Percentiles rank a stretch among this genome's conserved stretches.
Conservation (phyloP, 768 basidiomycete genomes). For the Boletus fagicola region DNA sequence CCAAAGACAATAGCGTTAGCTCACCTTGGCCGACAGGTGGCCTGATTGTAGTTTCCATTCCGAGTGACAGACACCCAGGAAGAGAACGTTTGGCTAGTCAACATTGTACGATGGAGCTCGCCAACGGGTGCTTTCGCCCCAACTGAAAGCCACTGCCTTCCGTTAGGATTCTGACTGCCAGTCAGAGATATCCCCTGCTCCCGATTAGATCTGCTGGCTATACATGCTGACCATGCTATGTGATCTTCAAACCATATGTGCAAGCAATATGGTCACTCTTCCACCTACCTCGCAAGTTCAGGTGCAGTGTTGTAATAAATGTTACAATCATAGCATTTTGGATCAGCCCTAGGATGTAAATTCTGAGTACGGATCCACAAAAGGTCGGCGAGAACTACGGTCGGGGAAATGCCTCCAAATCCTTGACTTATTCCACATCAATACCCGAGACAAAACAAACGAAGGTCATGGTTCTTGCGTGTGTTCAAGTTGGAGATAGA, state of each 20-base stretch:
- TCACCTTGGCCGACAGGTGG: constrained; percentile 20
- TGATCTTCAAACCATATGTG: background rate
- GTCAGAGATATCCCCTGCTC: background rate
- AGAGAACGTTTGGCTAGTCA: background rate
- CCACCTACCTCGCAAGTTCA: constrained; percentile 1
- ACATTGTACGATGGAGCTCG: constrained; percentile 4
- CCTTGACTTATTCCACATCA: background rate
- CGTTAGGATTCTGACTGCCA: constrained; percentile 7
- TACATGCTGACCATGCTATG: background rate
- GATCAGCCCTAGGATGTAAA: background rate
- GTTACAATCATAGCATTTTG: background rate
- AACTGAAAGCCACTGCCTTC: background rate
- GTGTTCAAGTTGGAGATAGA: constrained; percentile 8
- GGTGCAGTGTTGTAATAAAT: background rate
- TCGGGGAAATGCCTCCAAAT: background rate
- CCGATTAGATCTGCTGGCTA: background rate
- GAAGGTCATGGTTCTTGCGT: background rate
- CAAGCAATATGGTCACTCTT: background rate
- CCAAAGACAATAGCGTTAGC: constrained; percentile 17
- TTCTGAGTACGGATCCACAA: constrained; percentile 1
- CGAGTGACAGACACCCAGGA: constrained; percentile 4
- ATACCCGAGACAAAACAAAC: constrained; percentile 2
- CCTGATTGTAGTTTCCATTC: constrained; percentile 12
- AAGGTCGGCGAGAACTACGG: background rate
- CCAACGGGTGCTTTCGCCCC: background rate